A percentile compares a stretch with the other conserved stretches of the same genome.
Evolutionary conservation across 2,329 filamentous ascomycete genomes (phyloP).

Genomic region (Endothia cerciana): DNA sequence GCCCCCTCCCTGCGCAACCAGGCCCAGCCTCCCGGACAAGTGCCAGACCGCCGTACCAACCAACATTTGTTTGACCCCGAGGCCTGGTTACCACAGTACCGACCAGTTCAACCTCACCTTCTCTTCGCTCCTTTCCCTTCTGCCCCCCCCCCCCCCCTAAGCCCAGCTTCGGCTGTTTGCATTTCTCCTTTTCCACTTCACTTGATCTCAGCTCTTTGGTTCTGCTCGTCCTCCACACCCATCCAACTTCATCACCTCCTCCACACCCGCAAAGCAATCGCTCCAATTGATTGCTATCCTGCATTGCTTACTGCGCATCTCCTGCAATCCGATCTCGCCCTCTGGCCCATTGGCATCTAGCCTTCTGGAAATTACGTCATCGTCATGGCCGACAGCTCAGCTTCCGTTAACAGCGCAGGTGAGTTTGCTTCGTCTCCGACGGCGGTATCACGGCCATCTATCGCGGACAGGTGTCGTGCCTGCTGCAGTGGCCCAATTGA

Average conservation of each 20-base stretch:
- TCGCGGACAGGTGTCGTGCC: not conserved
- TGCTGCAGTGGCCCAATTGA: conserved; percentile 6
- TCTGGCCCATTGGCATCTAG: conserved; percentile 6
- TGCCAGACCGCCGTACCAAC: too few relatives aligned
- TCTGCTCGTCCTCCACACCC: conserved; percentile 7
- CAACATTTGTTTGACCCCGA: too few relatives aligned
- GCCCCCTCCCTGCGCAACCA: conserved; percentile 1
- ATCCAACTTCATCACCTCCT: conserved; percentile 11
- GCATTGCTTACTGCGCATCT: conserved; percentile 17
- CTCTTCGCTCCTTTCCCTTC: conserved; percentile 17
- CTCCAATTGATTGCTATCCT: conserved; percentile 9
- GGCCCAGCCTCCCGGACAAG: conserved; percentile 8
- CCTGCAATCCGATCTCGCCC: conserved; percentile 17
- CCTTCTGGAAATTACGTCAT: conserved; percentile 29
- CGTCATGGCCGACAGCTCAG: conserved; percentile 29
- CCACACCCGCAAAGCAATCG: not conserved
- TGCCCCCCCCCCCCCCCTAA: conserved; percentile 18
- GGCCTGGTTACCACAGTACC: conserved; percentile 1
- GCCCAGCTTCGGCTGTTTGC: conserved; percentile 15
- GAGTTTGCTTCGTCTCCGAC: conserved; percentile 20
- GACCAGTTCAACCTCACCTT: conserved; percentile 17
- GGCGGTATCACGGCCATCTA: not conserved
- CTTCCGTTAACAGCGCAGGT: conserved; percentile 29
- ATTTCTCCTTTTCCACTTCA: conserved; percentile 14
- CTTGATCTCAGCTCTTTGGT: conserved; percentile 11